phyloP scores from a whole-genome alignment of 1,284 basidiomycete species.

The Trametes pubescens region DNA sequence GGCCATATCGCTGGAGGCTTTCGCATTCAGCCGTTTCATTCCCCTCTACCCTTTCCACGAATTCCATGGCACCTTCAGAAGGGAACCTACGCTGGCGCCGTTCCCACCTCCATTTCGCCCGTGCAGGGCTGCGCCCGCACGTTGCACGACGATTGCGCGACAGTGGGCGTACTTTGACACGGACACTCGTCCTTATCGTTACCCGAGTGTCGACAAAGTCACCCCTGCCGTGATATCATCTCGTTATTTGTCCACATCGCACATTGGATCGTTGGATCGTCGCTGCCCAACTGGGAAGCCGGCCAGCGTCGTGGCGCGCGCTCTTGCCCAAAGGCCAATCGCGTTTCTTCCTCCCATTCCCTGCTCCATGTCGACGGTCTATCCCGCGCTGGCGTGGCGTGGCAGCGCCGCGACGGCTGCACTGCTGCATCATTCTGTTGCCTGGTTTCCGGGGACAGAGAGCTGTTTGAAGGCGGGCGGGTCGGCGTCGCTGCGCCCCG shows the following conservation, averaged over 20 bases:
- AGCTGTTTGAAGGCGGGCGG: background rate
- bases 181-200: conserved; percentile 11
- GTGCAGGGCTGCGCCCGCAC: background rate
- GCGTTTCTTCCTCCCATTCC: background rate
- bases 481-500: background rate
- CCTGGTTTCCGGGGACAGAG: conserved; percentile 7
- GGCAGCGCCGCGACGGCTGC: background rate
- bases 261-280: conserved; percentile 10
- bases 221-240: background rate
- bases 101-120: conserved; percentile 9
- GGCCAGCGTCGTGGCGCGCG: conserved; percentile 8
- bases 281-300: background rate
- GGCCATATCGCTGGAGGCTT: conserved; percentile 9
- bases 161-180: background rate
- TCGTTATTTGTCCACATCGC: background rate
- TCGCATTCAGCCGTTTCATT: conserved; percentile 5
- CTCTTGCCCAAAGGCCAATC: conserved; percentile 2
- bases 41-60: conserved; percentile 16
- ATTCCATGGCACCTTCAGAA: conserved; percentile 1
- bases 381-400: background rate
- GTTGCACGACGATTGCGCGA: background rate
- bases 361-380: conserved; percentile 4
- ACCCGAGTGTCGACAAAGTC: conserved; percentile 3
- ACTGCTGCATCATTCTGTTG: conserved; percentile 1
- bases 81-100: background rate